These are phyloP conservation scores for Aspergillus latus DNA, from an alignment of 2,329 filamentous ascomycete genomes.

Conservation along the genomic window DNA sequence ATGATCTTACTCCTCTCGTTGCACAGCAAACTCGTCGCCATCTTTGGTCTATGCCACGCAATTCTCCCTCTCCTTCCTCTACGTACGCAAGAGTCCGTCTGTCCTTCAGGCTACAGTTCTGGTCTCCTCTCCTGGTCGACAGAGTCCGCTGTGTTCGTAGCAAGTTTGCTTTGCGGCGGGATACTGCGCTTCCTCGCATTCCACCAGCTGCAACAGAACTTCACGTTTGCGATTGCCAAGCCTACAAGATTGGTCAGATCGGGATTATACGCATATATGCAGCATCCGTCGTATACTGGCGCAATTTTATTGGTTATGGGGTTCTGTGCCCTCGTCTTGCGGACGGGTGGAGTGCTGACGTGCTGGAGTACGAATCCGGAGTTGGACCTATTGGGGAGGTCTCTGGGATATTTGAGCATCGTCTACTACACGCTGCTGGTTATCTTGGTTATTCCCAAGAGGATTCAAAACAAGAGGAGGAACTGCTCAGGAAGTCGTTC, in stretches of 20 bases:
- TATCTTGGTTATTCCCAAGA: background rate
- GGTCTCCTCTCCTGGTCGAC: too few species aligned
- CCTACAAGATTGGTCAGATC: background rate
- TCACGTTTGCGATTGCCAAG: background rate
- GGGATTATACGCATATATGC: background rate
- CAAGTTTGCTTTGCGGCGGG: too few species aligned
- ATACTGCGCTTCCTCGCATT: background rate
- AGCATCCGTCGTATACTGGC: background rate
- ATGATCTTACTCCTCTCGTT: too few species aligned
- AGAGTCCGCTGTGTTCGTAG: too few species aligned
- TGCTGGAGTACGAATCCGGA: background rate
- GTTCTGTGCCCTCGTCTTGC: background rate
- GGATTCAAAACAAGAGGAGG: background rate
- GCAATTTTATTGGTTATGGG: background rate
- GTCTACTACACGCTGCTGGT: background rate
- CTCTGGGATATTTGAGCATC: background rate
- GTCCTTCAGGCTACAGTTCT: too few species aligned
- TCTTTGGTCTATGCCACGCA: too few species aligned
- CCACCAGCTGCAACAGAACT: background rate
- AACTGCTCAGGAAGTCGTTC: background rate
- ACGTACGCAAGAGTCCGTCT: too few species aligned
- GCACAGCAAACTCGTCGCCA: too few species aligned
- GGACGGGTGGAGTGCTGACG: background rate
- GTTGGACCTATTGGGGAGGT: background rate
- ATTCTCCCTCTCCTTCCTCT: too few species aligned